Evolutionary conservation across 2,329 filamentous ascomycete species (phyloP).

Genomic region (Leptosphaerulina australis): DNA sequence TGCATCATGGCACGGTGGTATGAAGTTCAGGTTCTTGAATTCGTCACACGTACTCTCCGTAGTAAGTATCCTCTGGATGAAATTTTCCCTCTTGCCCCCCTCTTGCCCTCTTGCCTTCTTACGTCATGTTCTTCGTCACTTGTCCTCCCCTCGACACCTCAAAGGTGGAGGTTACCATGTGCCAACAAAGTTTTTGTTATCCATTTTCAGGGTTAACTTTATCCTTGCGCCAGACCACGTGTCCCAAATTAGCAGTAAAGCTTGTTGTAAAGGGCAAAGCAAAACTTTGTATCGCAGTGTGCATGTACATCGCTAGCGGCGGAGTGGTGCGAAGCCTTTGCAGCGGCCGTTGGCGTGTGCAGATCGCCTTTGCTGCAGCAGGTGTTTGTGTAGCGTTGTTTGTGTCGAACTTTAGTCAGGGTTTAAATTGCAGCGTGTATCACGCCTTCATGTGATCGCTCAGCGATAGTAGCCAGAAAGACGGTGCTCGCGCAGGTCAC

Average conservation of each 20-base stretch:
- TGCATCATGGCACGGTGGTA: constrained; percentile 25
- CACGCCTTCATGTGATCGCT: constrained; percentile 25
- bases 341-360: constrained; percentile 27
- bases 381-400: constrained; percentile 13
- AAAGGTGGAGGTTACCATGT: constrained; percentile 26
- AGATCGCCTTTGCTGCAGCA: constrained; percentile 14
- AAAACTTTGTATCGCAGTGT: constrained; percentile 9
- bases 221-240: constrained; percentile 14
- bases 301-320: constrained; percentile 23
- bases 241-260: constrained; percentile 33
- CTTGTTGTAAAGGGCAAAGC: constrained; percentile 33
- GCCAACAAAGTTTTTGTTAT: constrained; percentile 19
- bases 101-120: constrained; percentile 16
- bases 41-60: constrained; percentile 9
- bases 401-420: constrained; percentile 9
- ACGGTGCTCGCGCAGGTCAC: constrained; percentile 46
- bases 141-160: constrained; percentile 33
- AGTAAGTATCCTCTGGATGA: background rate
- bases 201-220: constrained; percentile 15
- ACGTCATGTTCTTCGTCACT: constrained; percentile 12
- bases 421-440: constrained; percentile 7
- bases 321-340: constrained; percentile 30
- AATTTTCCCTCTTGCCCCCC: constrained; percentile 12
- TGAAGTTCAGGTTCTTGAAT: constrained; percentile 14
- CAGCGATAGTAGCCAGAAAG: constrained; percentile 49